Percentiles rank a stretch among this genome's conserved stretches.
Conservation (phyloP, 805 yeast species). For the Starmerella sp. region DNA sequence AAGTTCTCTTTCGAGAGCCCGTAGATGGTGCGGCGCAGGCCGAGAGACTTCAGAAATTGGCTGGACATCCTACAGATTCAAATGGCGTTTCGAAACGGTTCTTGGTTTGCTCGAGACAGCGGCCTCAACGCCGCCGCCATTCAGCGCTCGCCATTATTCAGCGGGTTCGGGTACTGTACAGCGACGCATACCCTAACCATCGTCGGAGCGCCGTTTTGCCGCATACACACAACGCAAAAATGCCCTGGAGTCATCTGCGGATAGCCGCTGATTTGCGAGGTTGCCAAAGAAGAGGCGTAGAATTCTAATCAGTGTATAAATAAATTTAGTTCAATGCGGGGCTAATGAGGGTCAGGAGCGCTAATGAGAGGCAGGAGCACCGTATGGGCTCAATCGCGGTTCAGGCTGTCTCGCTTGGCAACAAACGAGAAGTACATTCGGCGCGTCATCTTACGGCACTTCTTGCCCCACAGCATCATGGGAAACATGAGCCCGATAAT, state of each 20-base stretch:
- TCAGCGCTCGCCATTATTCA: not conserved
- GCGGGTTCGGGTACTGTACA: not conserved
- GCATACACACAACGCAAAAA: no score
- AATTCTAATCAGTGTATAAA: not conserved
- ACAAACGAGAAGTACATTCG: slow-evolving; percentile 22
- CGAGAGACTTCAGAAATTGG: slow-evolving; percentile 17
- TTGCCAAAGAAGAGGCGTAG: no score
- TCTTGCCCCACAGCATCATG: slow-evolving; percentile 34
- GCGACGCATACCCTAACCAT: no score
- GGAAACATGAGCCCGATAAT: slow-evolving; percentile 37
- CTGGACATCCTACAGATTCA: slow-evolving; percentile 9
- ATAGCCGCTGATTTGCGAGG: no score
- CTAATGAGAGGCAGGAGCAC: no score
- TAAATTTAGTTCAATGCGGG: not conserved
- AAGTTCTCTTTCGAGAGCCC: slow-evolving; percentile 34
- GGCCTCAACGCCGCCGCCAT: no score
- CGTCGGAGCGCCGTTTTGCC: no score
- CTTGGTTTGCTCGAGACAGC: not conserved
- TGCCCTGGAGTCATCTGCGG: no score
- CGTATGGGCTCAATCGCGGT: not conserved
- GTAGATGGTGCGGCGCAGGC: slow-evolving; percentile 40
- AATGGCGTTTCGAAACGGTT: not conserved
- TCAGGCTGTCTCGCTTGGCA: slow-evolving; percentile 19
- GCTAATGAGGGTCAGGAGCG: no score
- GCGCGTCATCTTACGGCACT: slow-evolving; percentile 21